These are phyloP conservation scores for Lathyrus sativus DNA, from an alignment of 306 rosid species.

Conservation along the genomic window DNA sequence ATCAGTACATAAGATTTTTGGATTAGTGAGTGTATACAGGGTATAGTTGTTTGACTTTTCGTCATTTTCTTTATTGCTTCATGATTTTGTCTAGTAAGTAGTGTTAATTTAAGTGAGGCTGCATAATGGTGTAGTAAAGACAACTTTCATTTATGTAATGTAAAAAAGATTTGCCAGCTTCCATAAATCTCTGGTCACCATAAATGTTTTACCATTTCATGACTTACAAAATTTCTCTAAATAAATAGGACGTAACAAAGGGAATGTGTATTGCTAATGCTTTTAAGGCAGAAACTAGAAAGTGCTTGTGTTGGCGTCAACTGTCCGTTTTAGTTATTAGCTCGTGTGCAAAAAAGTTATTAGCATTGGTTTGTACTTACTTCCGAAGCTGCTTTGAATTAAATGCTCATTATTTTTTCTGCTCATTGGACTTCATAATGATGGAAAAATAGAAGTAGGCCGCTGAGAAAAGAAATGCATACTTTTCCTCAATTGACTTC, in stretches of 20 bases:
- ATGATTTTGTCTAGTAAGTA: conserved; percentile 42
- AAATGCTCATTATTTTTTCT: neutral
- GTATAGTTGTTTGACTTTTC: conserved; percentile 58
- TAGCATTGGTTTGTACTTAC: no score
- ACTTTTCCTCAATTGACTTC: neutral
- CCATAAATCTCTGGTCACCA: conserved; percentile 29
- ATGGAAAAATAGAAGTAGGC: neutral
- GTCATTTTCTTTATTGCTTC: conserved; percentile 45
- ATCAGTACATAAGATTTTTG: conserved; percentile 70
- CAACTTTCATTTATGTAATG: conserved; percentile 42
- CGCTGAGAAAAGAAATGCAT: neutral
- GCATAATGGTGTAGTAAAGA: conserved; percentile 41
- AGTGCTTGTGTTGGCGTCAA: no score
- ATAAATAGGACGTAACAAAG: no score
- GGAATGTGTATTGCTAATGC: no score
- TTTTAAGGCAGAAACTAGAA: no score
- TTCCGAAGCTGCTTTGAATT: conserved; percentile 1
- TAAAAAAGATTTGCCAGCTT: conserved; percentile 32
- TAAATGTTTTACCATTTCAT: conserved; percentile 24
- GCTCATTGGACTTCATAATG: neutral
- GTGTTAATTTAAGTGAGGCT: conserved; percentile 39
- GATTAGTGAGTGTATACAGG: conserved; percentile 65
- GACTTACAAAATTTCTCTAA: neutral
- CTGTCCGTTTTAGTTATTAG: no score
- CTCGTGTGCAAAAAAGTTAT: no score